phyloP scores from a whole-genome alignment of 805 yeast genomes.

The Suhomyces pyralidae region DNA sequence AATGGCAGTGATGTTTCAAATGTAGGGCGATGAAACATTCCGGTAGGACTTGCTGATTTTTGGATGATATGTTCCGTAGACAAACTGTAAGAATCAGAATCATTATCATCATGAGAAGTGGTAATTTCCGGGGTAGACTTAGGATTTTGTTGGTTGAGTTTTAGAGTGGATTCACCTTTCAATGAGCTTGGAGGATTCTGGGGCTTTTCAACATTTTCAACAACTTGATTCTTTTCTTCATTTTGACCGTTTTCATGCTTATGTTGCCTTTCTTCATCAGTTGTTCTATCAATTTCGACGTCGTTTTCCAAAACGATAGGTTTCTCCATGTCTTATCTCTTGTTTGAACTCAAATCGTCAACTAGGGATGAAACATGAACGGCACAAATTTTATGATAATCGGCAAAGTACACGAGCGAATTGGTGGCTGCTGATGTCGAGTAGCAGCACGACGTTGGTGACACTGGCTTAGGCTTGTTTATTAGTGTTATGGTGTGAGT shows the following conservation, averaged over 20 bases:
- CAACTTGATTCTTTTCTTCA: too few species aligned
- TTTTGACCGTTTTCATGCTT: too few species aligned
- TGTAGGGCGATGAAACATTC: constrained; percentile 19
- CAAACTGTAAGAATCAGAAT: not conserved
- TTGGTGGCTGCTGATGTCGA: not conserved
- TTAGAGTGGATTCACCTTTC: not conserved
- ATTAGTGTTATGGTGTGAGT: not conserved
- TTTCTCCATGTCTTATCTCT: not conserved
- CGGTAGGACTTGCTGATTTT: not conserved
- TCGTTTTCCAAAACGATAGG: not conserved
- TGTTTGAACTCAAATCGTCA: not conserved
- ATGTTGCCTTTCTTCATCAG: too few species aligned
- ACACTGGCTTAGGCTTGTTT: not conserved
- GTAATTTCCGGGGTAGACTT: not conserved
- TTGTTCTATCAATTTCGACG: not conserved
- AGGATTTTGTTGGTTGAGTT: not conserved
- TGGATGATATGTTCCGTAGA: not conserved
- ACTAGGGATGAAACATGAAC: not conserved
- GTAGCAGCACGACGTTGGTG: not conserved
- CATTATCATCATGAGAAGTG: not conserved
- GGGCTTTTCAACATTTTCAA: too few species aligned
- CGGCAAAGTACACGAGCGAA: not conserved
- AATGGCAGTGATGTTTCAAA: constrained; percentile 12
- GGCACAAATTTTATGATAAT: not conserved
- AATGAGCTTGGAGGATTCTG: not conserved